Evolutionary conservation across 495 filamentous ascomycete genomes (phyloP), one percentile per base, ranked within the genome.

Genomic region (Podospora comata): DNA sequence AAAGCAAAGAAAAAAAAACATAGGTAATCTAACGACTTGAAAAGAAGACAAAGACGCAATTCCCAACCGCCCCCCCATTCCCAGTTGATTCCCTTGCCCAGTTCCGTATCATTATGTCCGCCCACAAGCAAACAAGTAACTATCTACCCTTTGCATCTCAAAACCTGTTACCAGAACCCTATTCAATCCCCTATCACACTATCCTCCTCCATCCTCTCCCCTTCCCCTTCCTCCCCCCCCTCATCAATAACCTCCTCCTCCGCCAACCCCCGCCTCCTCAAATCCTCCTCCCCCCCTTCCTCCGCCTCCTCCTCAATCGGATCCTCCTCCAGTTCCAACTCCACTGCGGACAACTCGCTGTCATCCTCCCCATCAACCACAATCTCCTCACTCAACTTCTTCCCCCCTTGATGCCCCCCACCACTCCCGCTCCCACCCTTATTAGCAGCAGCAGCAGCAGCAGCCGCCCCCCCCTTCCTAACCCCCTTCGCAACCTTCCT

Each of bases 131-230:
- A 55, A 30, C 62, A 54, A 26, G 44, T 11, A 23, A 23, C 23
- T 23, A 23, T 23, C 23, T 23, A 23, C 23, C 34, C 26, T 32
- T 32, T 32, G 4, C 30, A 5, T 5, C 4, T 4, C 3, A 32
- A 65, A 59, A 59, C 56, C 6, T n/a, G 7, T 59, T 59, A 23
- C 23, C 23, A 23, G 23, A 59, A 15, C 19, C 18, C 56, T 13
- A 7, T 13, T 79, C 72, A 92, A 78, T 92, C 90, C 34, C 90
- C 90, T 80, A 92, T 86, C 16, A 92, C 80, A 69, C 89, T 88
- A 65, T 87, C 88, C 30, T 85, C 83, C 64, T 86, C 85, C 71
- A 79, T 80, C 32, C 77, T 77, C 23, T 76, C 76, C 30, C 62
- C 71, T 16, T 82, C 81, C 53, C 84, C 83, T 60, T 77, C 77